Evolutionary conservation across 2,329 filamentous ascomycete species (phyloP), one percentile per base, ranked within the genome.

Genomic region (Orbilia blumenaviensis): DNA sequence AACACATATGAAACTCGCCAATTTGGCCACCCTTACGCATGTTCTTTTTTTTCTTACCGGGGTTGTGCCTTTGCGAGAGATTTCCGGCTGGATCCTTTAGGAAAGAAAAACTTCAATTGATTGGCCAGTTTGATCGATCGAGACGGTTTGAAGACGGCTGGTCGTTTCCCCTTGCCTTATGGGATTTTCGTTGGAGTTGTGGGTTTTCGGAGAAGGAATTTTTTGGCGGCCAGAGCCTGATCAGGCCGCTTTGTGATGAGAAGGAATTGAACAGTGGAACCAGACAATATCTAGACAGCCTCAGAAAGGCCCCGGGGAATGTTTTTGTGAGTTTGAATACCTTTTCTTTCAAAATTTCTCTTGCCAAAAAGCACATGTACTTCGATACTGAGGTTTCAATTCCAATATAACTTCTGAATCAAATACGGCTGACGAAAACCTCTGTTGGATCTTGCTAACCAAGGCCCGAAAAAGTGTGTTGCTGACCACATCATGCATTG

Each of bases 1-100:
- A 56, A 56, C 52, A 38, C 32, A 38, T 27, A 38, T 56, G 52
- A 56, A 56, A 56, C 52, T 56, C 52, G 52, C 52, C 52, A 56
- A 56, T 56, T 56, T 52, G 32, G n/a, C 16, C 32, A 36, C 52
- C 32, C 32, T 56, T 36, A 23, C 52, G 23, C 27, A 14, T 46
- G 9, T 46, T 34, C 10, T 46, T 14, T 16, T 44, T 12, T 46
- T 23, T 46, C 23, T 46, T 1, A 23, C 23, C 9, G 8, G n/a
- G n/a, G n/a, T 41, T 41, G 8, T 2, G 14, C 8, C 38, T n/a
- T 23, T 44, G 32, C 16, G 52, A 56, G 52, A 56, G 29, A 56
- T 56, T 23, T 56, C 29, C 52, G 52, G 32, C 29, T 56, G 38
- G 52, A 56, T 56, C 52, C 52, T 56, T 56, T 7, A 36, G 7